A percentile compares a stretch with the other conserved stretches of the same genome.
Evolutionary conservation across 345 rosid genomes (phyloP).

Genomic region (Eucalyptus guilfoylei): DNA sequence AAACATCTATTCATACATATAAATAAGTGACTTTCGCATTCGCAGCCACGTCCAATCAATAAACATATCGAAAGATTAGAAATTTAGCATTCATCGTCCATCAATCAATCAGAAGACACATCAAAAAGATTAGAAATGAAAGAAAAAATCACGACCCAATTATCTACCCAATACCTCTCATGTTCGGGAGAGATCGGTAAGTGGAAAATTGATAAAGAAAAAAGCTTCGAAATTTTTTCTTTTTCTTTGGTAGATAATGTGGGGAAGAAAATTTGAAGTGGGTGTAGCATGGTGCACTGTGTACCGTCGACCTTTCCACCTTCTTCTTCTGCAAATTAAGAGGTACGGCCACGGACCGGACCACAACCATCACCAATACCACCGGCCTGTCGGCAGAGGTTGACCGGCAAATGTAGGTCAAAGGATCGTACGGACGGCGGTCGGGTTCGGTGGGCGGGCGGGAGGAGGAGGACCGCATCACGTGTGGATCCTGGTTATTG

Average conservation of each 20-base stretch:
- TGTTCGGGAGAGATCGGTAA: neutral
- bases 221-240: neutral
- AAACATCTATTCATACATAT: no score
- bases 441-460: neutral
- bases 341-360: neutral
- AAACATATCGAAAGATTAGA: no score
- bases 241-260: no score
- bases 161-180: neutral
- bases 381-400: neutral
- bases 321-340: neutral
- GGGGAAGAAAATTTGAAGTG: no score
- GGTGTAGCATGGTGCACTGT: no score
- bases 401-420: conserved; percentile 55
- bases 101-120: neutral
- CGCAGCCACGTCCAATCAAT: no score
- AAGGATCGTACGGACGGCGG: conserved; percentile 19
- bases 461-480: neutral
- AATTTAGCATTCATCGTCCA: neutral
- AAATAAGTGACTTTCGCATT: no score
- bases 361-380: neutral
- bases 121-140: neutral
- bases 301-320: neutral
- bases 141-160: neutral
- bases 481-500: neutral
- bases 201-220: neutral